These are phyloP conservation scores for Russula sp. DNA, from an alignment of 768 basidiomycete species.

Conservation along the genomic window DNA sequence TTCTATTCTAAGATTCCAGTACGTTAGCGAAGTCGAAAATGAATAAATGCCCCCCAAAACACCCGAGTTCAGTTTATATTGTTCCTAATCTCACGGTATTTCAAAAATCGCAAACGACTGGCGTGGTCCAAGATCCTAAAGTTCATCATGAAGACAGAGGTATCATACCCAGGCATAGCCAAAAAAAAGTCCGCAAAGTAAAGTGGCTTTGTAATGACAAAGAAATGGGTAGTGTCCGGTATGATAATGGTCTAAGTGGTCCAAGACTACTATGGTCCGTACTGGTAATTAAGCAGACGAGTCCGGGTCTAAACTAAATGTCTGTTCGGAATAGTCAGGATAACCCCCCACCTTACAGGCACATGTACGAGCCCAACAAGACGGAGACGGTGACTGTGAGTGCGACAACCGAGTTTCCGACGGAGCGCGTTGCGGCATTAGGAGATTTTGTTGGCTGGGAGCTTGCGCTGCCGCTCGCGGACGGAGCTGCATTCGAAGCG, in stretches of 20 bases:
- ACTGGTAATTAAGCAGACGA: neutral
- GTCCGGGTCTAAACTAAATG: neutral
- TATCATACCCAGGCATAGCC: neutral
- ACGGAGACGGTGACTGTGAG: neutral
- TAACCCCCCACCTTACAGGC: neutral
- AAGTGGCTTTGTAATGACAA: neutral
- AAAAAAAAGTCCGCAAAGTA: neutral
- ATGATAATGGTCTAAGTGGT: neutral
- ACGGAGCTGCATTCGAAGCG: neutral
- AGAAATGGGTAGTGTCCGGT: neutral
- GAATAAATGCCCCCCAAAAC: no score
- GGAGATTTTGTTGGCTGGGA: neutral
- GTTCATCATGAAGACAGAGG: neutral
- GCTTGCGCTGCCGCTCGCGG: neutral
- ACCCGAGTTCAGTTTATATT: no score
- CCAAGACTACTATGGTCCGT: neutral
- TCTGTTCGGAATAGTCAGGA: neutral
- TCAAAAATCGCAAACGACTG: neutral
- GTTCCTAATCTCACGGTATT: no score
- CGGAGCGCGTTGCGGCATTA: neutral
- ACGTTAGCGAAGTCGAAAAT: no score
- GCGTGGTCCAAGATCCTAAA: neutral
- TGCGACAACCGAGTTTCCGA: neutral
- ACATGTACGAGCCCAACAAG: constrained; percentile 8
- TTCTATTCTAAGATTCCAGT: no score